Conservation (phyloP, 352 stramenopile genomes). For the Globisporangium radiosum region DNA sequence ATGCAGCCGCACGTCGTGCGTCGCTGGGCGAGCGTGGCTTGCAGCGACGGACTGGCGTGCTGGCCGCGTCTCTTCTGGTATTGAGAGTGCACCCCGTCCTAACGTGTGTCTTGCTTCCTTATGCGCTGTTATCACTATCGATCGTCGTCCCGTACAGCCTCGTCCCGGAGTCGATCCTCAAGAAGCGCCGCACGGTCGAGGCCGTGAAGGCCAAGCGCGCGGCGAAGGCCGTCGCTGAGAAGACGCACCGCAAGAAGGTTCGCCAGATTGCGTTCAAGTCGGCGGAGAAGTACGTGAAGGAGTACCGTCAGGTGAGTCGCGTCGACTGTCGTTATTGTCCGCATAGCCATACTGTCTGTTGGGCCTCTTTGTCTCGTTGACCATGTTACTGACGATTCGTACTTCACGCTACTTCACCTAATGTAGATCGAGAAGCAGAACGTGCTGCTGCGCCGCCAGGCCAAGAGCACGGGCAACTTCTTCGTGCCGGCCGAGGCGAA, state of each 20-base stretch:
- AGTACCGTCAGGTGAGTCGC: conserved; percentile 89
- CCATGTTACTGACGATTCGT: too few species aligned
- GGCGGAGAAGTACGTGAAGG: conserved; percentile 98
- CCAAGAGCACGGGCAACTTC: conserved; percentile 95
- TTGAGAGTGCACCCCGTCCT: conserved; percentile 64
- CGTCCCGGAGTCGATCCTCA: conserved; percentile 86
- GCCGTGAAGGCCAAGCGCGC: conserved; percentile 83
- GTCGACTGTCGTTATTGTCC: too few species aligned
- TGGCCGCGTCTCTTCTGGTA: conserved; percentile 11
- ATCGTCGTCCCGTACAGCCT: conserved; percentile 36
- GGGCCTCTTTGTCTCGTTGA: too few species aligned
- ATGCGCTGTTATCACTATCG: not conserved
- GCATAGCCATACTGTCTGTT: too few species aligned
- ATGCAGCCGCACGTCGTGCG: not conserved
- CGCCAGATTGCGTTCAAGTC: conserved; percentile 90
- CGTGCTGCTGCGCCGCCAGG: conserved; percentile 93
- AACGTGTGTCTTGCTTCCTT: conserved; percentile 31
- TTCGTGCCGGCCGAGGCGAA: conserved; percentile 97
- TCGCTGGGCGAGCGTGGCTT: conserved; percentile 1
- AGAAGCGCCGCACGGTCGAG: conserved; percentile 87
- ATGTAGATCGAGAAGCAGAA: conserved; percentile 87
- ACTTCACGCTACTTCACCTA: too few species aligned
- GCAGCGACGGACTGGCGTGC: conserved; percentile 2
- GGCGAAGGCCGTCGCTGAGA: conserved; percentile 67
- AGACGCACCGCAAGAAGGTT: conserved; percentile 84